Evolutionary conservation across 2,329 filamentous ascomycete species (phyloP), one percentile per base, ranked within the genome.

Genomic region (Simplicillium sp.): DNA sequence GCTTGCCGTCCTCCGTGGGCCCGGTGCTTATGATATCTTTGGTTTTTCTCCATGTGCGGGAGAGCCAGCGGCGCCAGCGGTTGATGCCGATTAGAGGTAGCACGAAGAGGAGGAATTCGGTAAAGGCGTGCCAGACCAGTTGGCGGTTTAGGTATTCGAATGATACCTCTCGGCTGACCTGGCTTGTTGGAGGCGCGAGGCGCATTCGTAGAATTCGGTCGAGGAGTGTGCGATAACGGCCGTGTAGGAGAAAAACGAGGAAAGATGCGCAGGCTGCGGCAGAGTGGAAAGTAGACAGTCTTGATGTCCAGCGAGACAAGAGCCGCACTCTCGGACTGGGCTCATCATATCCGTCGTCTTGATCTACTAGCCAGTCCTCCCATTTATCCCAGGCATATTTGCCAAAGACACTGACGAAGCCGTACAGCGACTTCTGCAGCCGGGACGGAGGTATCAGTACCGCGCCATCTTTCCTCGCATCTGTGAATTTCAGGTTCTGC

Each of bases 111-210:
- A 98, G 70, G 53, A 98, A 98, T 59, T 98, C 92, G 18, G 92
- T 98, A 54, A 98, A 95, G n/a, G 92, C 92, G 63, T 98, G 92
- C 92, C 92, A 98, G 31, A 98, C 92, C 11, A 98, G 78, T 64
- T 98, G 92, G 37, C 92, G 82, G 60, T 98, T 98, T 38, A 97
- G 77, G 55, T 96, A 97, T 64, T 98, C 92, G 57, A 98, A 97
- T 1, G 87, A 94, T 18, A 98, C 89, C 61, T 97, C 88, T 28
- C 90, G 77, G 57, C 80, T 87, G 48, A 94, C 84, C 57, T 94
- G 86, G 54, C 78, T 87, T 3, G 84, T 89, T 5, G 85, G 84
- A 7, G 92, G 84, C 3, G 87, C 84, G 35, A 98, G 76, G 41
- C 90, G 82, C 61, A 98, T 82, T 44, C 85, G 76, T 41, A 98